Evolutionary conservation across 768 basidiomycete species (phyloP).

Genomic region (Russula ochroleuca): DNA sequence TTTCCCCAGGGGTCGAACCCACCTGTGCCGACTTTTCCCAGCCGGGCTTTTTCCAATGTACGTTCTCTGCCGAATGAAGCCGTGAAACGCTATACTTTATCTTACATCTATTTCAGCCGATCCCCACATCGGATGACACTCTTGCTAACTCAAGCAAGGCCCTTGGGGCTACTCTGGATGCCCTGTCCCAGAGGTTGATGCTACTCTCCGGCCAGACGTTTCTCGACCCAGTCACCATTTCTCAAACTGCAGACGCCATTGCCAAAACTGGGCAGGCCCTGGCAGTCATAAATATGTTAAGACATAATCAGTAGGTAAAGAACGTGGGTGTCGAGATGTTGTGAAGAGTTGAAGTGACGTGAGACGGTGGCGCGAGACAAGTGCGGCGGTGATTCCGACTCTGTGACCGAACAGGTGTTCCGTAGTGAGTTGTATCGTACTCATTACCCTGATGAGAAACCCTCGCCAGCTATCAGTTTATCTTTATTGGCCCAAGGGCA

Average conservation of each 20-base stretch:
- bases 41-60: constrained; percentile 5
- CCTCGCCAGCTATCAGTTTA: constrained; percentile 14
- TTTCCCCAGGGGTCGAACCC: background rate
- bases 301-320: constrained; percentile 12
- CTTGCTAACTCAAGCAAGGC: constrained; percentile 13
- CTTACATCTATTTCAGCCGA: background rate
- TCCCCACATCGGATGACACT: constrained; percentile 1
- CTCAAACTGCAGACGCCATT: constrained; percentile 27
- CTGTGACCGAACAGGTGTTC: constrained; percentile 11
- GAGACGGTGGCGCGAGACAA: constrained; percentile 7
- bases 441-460: constrained; percentile 17
- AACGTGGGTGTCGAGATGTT: constrained; percentile 10
- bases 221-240: constrained; percentile 21
- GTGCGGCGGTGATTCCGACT: constrained; percentile 6
- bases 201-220: constrained; percentile 16
- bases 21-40: background rate
- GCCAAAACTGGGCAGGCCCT: constrained; percentile 25
- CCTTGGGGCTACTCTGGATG: constrained; percentile 15
- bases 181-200: constrained; percentile 22
- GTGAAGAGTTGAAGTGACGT: constrained; percentile 19
- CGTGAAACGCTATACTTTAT: background rate
- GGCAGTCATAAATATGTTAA: constrained; percentile 18
- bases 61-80: background rate
- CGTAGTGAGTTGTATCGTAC: constrained; percentile 21
- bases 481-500: constrained; percentile 21